A percentile compares a stretch with the other conserved stretches of the same genome.
Conservation (phyloP, 169 alveolate genomes). For the Neospora caninum region DNA sequence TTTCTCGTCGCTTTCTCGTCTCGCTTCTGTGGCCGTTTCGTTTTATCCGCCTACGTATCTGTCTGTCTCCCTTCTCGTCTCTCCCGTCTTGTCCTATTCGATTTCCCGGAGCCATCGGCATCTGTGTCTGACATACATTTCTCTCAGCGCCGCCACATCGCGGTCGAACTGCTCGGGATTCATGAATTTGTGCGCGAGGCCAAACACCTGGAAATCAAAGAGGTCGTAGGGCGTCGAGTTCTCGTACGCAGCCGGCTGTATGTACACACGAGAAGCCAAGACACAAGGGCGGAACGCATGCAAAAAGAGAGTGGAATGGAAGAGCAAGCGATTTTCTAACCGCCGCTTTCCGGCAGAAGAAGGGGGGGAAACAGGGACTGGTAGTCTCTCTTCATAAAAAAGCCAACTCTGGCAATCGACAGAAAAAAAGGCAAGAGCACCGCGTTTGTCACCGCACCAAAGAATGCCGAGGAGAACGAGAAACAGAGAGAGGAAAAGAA, state of each 20-base stretch:
- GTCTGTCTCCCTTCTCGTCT: background rate
- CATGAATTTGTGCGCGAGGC: conserved; percentile 81
- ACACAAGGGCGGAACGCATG: too few relatives aligned
- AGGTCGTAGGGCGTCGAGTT: conserved; percentile 55
- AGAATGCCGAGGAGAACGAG: too few relatives aligned
- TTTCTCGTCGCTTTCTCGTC: background rate
- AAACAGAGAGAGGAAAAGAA: too few relatives aligned
- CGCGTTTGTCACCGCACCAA: too few relatives aligned
- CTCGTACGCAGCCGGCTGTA: conserved; percentile 49
- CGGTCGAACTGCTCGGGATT: conserved; percentile 77
- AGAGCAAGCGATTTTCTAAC: too few relatives aligned
- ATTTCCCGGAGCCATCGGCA: background rate
- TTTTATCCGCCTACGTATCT: too few relatives aligned
- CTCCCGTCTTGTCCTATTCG: background rate
- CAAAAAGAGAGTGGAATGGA: too few relatives aligned
- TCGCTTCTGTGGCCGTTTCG: too few relatives aligned
- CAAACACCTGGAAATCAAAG: conserved; percentile 81
- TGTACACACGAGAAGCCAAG: background rate
- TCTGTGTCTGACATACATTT: conserved; percentile 20
- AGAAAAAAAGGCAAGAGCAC: too few relatives aligned
- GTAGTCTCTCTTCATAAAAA: too few relatives aligned
- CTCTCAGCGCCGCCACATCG: conserved; percentile 69
- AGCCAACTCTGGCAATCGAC: background rate
- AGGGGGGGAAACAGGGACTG: too few relatives aligned
- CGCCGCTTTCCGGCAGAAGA: too few relatives aligned